Percentiles rank a stretch among this genome's conserved stretches.
phyloP scores from a whole-genome alignment of 2,329 filamentous ascomycete genomes.

The Geosmithia putterillii region DNA sequence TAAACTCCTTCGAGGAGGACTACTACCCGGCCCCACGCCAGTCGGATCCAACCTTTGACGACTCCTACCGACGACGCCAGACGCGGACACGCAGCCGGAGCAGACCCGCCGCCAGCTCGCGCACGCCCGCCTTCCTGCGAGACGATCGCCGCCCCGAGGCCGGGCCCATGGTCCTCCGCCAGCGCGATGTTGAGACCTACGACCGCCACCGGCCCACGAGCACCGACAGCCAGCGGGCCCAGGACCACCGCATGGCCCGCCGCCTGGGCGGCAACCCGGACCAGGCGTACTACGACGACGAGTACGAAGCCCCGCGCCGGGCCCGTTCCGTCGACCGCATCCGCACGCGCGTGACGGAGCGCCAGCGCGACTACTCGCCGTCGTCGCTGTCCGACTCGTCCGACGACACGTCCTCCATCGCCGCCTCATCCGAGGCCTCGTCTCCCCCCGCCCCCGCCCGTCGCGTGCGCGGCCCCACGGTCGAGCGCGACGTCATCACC shows the following conservation, averaged over 20 bases:
- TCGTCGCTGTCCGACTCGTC: slow-evolving; percentile 17
- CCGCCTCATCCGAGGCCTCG: slow-evolving; percentile 20
- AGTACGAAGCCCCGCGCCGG: not conserved
- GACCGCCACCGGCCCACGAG: slow-evolving; percentile 32
- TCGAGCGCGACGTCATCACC: slow-evolving; percentile 81
- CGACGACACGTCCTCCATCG: slow-evolving; percentile 32
- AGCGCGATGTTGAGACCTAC: slow-evolving; percentile 41
- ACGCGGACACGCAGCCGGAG: slow-evolving; percentile 15
- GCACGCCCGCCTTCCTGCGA: slow-evolving; percentile 35
- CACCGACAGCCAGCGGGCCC: slow-evolving; percentile 5
- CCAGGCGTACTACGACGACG: not conserved
- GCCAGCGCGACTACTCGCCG: slow-evolving; percentile 24
- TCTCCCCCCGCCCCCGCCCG: slow-evolving; percentile 48
- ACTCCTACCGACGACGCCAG: slow-evolving; percentile 9
- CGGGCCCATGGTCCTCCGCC: slow-evolving; percentile 40
- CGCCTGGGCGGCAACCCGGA: not conserved
- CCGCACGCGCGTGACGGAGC: slow-evolving; percentile 35
- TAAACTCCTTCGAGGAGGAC: slow-evolving; percentile 33
- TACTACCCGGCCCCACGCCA: slow-evolving; percentile 22
- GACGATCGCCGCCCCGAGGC: slow-evolving; percentile 36
- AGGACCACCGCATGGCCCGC: not conserved
- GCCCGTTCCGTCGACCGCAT: slow-evolving; percentile 27
- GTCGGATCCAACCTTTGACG: slow-evolving; percentile 16
- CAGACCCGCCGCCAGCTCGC: slow-evolving; percentile 15
- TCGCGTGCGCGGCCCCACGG: slow-evolving; percentile 62